Base-by-base conservation (phyloP, 495 filamentous ascomycete genomes). In the Aspergillus cristatus region DNA sequence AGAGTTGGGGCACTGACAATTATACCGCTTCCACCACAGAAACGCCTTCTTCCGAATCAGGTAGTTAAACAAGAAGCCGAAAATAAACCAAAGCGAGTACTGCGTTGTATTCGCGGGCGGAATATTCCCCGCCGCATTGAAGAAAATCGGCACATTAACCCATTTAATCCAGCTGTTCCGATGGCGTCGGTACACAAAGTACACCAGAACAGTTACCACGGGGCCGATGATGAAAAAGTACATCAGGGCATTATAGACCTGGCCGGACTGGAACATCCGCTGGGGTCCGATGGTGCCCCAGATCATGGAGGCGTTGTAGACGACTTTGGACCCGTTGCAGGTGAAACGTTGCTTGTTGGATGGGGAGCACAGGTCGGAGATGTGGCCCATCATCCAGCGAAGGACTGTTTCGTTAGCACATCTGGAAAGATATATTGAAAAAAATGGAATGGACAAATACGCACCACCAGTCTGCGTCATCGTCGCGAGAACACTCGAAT, bases 1-100 rank as follows among this genome's bases (percentile, higher is more conserved):
- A n/a, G n/a, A n/a, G n/a, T n/a, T n/a, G n/a, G 10, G 1, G 3
- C 0, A 39, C 51, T 40, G 14, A 46, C 52, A 84, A 53, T 82
- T 83, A 48, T 81, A 82, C 41, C 75, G 74, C 50, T 74, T 57
- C 78, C 76, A 81, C 78, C 78, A 81, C 34, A 71, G 72, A 18
- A 62, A 68, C 53, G 67, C 72, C 36, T 66, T 65, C 29, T 71
- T 64, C 28, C 71, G 62, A 39, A 81, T 68, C 35, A 67, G 65
- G 40, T 68, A 72, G 47, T 81, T 79, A 60, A 81, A 82, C 16
- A 70, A 28, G 22, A 68, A 65, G 7, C 78, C 78, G n/a, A 79
- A 65, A 28, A 72, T 65, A 10, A 55, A 55, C 75, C 75, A 75
- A 61, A 80, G 45, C 61, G 39, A 64, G 26, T 55, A 55, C 49